phyloP scores from a whole-genome alignment of 2,329 filamentous ascomycete species.

The Ophiocordyceps sinensis region DNA sequence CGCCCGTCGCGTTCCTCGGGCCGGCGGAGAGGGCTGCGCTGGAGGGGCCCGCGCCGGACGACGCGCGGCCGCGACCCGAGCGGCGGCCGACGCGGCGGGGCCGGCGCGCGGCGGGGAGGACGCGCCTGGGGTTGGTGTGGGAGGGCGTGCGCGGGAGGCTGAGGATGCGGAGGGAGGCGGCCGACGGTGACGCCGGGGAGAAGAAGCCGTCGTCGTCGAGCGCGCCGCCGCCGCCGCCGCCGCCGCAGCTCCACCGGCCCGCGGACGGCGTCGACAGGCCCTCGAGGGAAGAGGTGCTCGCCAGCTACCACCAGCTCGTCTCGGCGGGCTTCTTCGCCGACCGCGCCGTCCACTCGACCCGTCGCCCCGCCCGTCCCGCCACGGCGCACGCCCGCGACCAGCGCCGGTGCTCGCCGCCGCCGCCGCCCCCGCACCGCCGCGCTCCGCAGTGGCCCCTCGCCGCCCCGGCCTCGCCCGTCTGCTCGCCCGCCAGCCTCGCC shows the following conservation, averaged over 20 bases:
- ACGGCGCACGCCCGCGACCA: constrained; percentile 2
- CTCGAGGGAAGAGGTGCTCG: constrained; percentile 34
- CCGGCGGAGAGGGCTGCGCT: constrained; percentile 17
- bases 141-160: constrained; percentile 20
- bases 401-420: too few species aligned
- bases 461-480: constrained; percentile 9
- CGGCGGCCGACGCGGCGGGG: too few species aligned
- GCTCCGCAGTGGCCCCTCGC: constrained; percentile 15
- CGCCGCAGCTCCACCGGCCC: too few species aligned
- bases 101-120: constrained; percentile 11
- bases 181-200: constrained; percentile 11
- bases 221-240: too few species aligned
- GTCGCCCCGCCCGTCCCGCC: constrained; percentile 21
- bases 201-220: neutral
- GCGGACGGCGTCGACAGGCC: constrained; percentile 12
- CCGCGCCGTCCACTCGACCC: constrained; percentile 42
- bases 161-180: constrained; percentile 12
- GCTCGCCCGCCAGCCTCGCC: constrained; percentile 17
- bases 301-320: constrained; percentile 41
- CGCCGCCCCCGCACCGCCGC: constrained; percentile 5
- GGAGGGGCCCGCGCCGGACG: constrained; percentile 10
- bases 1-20: constrained; percentile 52
- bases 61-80: too few species aligned
- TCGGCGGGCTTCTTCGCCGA: constrained; percentile 43
- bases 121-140: constrained; percentile 22